Evolutionary conservation across 2,329 filamentous ascomycete genomes (phyloP), one percentile per base, ranked within the genome.

Genomic region (Chalara sp.): DNA sequence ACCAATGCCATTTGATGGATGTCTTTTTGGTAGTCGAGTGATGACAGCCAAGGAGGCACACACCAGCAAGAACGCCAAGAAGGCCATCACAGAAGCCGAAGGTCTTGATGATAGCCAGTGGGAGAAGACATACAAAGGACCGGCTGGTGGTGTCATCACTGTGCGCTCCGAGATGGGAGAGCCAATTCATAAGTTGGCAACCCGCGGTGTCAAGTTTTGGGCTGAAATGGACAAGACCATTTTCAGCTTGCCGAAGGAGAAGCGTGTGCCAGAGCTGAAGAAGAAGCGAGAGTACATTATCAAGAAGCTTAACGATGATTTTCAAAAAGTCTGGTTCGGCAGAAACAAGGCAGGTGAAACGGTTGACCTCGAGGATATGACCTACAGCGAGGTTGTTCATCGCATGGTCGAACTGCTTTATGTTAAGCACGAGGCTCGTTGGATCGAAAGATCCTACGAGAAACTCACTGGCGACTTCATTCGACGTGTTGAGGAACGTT

Each of bases 181-280:
- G 76, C 95, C 93, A 5, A 99, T 99, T 56, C 93, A 99, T 76
- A 99, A 99, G 76, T 81, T 99, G 53, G 95, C 93, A 12, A 99
- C 93, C 46, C 87, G 95, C 53, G 93, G 93, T 79, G 91, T 99
- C 45, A 76, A 82, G 49, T 96, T 99, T 76, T 99, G 93, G 93
- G 86, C 90, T 46, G 95, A 99, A 73, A 96, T 99, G 90, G 93
- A 99, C 65, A 82, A 95, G 70, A 96, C 95, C 73, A 97, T 99
- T 64, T 99, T 99, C 76, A 87, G 83, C 65, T 75, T 99, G 46
- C 91, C 96, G 70, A 96, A 75, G 53, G 89, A 92, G 65, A 96
- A 96, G 77, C 85, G 90, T 41, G 76, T 96, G 28, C 79, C 86
- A 2, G 90, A 93, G 71, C 78, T 96, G 41, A 89, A 89, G 75